These are phyloP conservation scores for Didymella lethalis DNA, from an alignment of 2,329 filamentous ascomycete species.

Conservation along the genomic window DNA sequence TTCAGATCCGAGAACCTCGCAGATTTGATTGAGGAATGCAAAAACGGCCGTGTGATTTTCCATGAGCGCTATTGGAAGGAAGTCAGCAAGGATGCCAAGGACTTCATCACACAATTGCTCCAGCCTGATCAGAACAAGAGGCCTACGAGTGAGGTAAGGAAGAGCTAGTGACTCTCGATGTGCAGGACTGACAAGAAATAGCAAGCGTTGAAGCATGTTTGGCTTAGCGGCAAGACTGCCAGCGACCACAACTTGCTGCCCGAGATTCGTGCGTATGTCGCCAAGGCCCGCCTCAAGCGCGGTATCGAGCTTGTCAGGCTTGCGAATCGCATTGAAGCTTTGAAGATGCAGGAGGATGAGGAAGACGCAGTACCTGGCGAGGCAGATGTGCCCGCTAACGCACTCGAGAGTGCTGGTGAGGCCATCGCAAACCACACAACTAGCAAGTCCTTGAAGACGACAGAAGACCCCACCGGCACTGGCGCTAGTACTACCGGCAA, in stretches of 20 bases:
- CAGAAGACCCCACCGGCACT: constrained; percentile 14
- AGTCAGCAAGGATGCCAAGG: constrained; percentile 92
- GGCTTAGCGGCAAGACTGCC: constrained; percentile 90
- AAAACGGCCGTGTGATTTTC: constrained; percentile 83
- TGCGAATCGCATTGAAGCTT: constrained; percentile 90
- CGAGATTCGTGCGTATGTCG: constrained; percentile 93
- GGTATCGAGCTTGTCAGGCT: constrained; percentile 97
- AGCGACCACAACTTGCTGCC: constrained; percentile 97
- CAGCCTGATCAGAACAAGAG: constrained; percentile 80
- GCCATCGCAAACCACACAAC: constrained; percentile 47
- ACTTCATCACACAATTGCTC: constrained; percentile 85
- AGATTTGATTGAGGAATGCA: constrained; percentile 95
- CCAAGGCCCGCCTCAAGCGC: constrained; percentile 86
- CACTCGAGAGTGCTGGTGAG: constrained; percentile 64
- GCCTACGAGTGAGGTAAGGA: constrained; percentile 73
- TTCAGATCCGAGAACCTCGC: constrained; percentile 94
- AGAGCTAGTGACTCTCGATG: neutral
- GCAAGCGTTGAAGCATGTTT: constrained; percentile 81
- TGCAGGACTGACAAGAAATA: constrained; percentile 47
- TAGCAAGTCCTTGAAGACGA: constrained; percentile 32
- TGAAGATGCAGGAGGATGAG: constrained; percentile 93
- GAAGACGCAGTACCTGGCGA: constrained; percentile 70
- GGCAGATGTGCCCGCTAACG: constrained; percentile 68
- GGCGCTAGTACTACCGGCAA: constrained; percentile 45
- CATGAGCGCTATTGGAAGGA: constrained; percentile 99